Evolutionary conservation across 805 yeast genomes (phyloP).

Genomic region (Starmera dryadoides): DNA sequence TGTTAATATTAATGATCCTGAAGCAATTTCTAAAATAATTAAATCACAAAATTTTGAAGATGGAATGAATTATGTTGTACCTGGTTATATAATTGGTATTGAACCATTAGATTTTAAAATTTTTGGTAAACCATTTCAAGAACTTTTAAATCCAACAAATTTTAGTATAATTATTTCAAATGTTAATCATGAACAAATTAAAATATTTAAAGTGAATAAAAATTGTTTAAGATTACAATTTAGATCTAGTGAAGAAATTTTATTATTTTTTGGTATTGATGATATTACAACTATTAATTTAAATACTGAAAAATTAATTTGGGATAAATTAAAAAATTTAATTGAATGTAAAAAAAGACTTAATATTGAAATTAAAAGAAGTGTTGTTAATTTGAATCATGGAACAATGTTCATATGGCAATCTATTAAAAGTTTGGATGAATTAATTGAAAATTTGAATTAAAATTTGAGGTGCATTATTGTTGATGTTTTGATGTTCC

Average conservation of each 20-base stretch:
- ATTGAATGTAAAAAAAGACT: not conserved
- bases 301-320: not conserved
- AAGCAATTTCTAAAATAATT: not conserved
- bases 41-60: not conserved
- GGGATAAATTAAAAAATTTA: not conserved
- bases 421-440: not conserved
- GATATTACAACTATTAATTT: not conserved
- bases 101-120: conserved; percentile 6
- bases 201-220: conserved; percentile 4
- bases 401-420: not conserved
- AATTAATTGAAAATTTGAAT: not conserved
- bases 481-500: too few relatives aligned
- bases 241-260: conserved; percentile 6
- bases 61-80: not conserved
- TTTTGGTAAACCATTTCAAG: conserved; percentile 10
- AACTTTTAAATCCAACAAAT: conserved; percentile 4
- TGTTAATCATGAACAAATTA: not conserved
- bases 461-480: too few relatives aligned
- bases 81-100: conserved; percentile 10
- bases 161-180: conserved; percentile 13
- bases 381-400: not conserved
- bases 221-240: conserved; percentile 11
- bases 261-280: conserved; percentile 9
- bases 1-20: not conserved
- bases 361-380: not conserved